These are phyloP conservation scores for Aegilops longissima DNA, from an alignment of 176 grass and related monocot species.

Conservation along the genomic window DNA sequence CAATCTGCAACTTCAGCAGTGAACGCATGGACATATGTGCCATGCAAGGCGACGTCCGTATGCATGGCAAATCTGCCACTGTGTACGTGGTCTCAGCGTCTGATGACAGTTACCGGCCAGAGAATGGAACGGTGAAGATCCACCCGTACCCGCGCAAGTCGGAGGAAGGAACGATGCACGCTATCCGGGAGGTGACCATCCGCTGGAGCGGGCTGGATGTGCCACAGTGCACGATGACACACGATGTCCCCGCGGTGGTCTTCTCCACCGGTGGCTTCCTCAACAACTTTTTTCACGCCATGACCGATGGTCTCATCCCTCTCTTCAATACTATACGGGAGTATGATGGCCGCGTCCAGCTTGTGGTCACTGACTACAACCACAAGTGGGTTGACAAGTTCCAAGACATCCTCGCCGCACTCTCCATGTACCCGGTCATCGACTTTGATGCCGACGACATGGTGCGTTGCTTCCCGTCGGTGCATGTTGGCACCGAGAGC, in stretches of 20 bases:
- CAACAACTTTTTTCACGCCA: conserved; percentile 60
- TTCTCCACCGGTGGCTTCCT: conserved; percentile 61
- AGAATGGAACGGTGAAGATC: conserved; percentile 26
- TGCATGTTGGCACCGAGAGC: conserved; percentile 43
- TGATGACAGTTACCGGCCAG: not conserved
- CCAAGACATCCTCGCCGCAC: conserved; percentile 19
- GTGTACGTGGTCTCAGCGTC: conserved; percentile 34
- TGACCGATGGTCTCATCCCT: conserved; percentile 68
- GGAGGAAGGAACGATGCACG: conserved; percentile 27
- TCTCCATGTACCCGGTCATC: conserved; percentile 48
- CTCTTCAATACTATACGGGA: conserved; percentile 50
- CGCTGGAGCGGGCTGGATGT: not conserved
- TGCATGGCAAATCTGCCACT: conserved; percentile 39
- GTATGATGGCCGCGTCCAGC: conserved; percentile 48
- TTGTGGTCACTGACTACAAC: conserved; percentile 38
- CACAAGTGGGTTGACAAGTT: conserved; percentile 42
- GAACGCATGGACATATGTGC: conserved; percentile 38
- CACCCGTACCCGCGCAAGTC: conserved; percentile 62
- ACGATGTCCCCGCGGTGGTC: conserved; percentile 13
- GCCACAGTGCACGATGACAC: conserved; percentile 32
- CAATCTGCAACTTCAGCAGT: conserved; percentile 44
- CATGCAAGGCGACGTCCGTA: conserved; percentile 62
- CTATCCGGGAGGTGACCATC: conserved; percentile 34
- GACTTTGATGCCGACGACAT: conserved; percentile 51
- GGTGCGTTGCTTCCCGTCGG: conserved; percentile 61